A percentile compares a stretch with the other conserved stretches of the same genome.
phyloP scores from a whole-genome alignment of 495 filamentous ascomycete genomes.

The Penicillium flavigenum region DNA sequence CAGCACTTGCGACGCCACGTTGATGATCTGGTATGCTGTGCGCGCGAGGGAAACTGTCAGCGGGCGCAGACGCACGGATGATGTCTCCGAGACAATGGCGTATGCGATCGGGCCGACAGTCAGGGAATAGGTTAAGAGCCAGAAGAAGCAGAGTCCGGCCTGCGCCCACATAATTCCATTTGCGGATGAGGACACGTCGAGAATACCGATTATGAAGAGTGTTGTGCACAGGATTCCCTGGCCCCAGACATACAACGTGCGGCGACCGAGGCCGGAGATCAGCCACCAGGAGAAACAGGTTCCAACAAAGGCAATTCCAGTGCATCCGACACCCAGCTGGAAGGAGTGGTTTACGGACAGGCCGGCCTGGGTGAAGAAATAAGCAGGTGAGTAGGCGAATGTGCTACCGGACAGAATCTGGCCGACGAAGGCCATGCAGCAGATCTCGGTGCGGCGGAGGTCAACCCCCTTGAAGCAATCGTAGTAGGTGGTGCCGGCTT shows the following conservation, averaged over 20 bases:
- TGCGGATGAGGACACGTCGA: slow-evolving; percentile 53
- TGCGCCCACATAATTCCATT: slow-evolving; percentile 36
- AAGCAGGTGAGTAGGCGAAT: slow-evolving; percentile 69
- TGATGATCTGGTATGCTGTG: slow-evolving; percentile 63
- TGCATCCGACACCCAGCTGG: slow-evolving; percentile 44
- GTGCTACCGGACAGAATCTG: slow-evolving; percentile 70
- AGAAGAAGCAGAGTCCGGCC: slow-evolving; percentile 61
- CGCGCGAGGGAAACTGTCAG: slow-evolving; percentile 65
- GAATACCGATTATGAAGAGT: slow-evolving; percentile 65
- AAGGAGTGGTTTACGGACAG: slow-evolving; percentile 55
- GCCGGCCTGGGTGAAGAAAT: slow-evolving; percentile 72
- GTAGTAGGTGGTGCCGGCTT: slow-evolving; percentile 56
- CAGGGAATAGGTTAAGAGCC: slow-evolving; percentile 65
- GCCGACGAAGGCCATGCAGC: slow-evolving; percentile 67
- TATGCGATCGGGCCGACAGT: slow-evolving; percentile 73
- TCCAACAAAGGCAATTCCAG: slow-evolving; percentile 61
- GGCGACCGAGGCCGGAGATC: slow-evolving; percentile 54
- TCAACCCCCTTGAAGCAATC: slow-evolving; percentile 74
- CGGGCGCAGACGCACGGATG: slow-evolving; percentile 63
- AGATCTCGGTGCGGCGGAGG: slow-evolving; percentile 68
- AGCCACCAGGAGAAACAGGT: slow-evolving; percentile 56
- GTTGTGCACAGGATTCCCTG: slow-evolving; percentile 54
- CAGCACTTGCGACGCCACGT: slow-evolving; percentile 61
- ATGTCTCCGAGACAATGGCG: slow-evolving; percentile 68
- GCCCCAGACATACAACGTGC: slow-evolving; percentile 67